These are phyloP conservation scores for Penicillium sp. DNA, from an alignment of 2,329 filamentous ascomycete genomes.

Conservation along the genomic window DNA sequence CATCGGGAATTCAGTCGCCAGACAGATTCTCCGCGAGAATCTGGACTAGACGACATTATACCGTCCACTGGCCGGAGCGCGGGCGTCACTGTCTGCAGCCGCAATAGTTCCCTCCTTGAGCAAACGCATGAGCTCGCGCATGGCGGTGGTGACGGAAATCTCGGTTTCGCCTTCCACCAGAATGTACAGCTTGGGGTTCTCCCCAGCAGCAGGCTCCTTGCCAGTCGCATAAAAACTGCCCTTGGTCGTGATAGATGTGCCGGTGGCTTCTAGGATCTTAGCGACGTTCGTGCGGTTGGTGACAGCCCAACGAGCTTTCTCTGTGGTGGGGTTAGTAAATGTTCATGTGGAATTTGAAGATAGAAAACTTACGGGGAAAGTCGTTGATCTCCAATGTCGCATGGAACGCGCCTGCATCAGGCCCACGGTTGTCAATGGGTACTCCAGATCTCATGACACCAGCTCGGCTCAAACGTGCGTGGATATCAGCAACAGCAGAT, in stretches of 20 bases:
- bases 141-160: constrained; percentile 79
- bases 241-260: constrained; percentile 95
- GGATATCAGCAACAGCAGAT: constrained; percentile 86
- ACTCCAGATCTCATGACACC: constrained; percentile 86
- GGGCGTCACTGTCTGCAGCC: constrained; percentile 76
- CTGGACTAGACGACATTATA: constrained; percentile 70
- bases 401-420: constrained; percentile 93
- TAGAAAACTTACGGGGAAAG: constrained; percentile 63
- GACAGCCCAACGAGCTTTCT: constrained; percentile 97
- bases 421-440: constrained; percentile 96
- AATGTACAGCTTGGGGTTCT: constrained; percentile 92
- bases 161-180: constrained; percentile 97
- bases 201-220: constrained; percentile 68
- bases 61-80: constrained; percentile 70
- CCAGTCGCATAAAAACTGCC: constrained; percentile 80
- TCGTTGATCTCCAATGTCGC: constrained; percentile 98
- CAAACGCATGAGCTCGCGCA: constrained; percentile 81
- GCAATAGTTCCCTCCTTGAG: constrained; percentile 86
- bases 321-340: constrained; percentile 30
- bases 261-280: constrained; percentile 92
- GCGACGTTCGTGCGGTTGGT: constrained; percentile 97
- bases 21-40: too few relatives aligned
- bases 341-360: background rate
- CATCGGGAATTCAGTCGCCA: too few relatives aligned
- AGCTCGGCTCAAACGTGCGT: constrained; percentile 79